Conservation (phyloP, 2,329 filamentous ascomycete genomes). For the Hypoxylon rubiginosum region DNA sequence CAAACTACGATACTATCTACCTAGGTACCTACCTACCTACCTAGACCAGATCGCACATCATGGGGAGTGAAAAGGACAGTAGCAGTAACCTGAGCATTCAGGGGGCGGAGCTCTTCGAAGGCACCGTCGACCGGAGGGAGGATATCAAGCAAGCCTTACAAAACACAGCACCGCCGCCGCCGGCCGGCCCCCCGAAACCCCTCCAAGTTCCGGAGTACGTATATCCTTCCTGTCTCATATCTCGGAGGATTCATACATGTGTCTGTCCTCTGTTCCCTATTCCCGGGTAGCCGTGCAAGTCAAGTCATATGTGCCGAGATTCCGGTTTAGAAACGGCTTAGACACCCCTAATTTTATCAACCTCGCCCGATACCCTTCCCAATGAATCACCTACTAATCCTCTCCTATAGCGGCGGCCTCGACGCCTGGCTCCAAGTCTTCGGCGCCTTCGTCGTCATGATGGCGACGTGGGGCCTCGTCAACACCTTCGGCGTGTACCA, state of each 20-base stretch:
- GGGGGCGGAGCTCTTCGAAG: conserved; percentile 19
- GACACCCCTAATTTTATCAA: too few relatives aligned
- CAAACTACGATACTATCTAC: background rate
- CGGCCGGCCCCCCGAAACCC: conserved; percentile 6
- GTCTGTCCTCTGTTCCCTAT: background rate
- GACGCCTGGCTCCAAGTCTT: conserved; percentile 58
- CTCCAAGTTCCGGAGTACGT: conserved; percentile 33
- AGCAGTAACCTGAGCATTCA: conserved; percentile 17
- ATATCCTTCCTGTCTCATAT: background rate
- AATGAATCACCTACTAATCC: conserved; percentile 7
- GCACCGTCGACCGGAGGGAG: conserved; percentile 20
- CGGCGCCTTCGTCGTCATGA: conserved; percentile 54
- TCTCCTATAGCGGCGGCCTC: conserved; percentile 49
- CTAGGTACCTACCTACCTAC: background rate
- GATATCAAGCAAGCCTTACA: conserved; percentile 7
- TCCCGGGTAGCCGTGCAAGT: background rate
- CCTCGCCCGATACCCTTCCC: too few relatives aligned
- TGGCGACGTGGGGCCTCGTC: conserved; percentile 56
- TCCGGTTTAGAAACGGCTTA: too few relatives aligned
- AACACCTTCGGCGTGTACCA: conserved; percentile 52
- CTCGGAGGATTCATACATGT: background rate
- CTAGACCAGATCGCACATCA: background rate
- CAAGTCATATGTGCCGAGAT: background rate
- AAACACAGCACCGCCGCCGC: background rate
- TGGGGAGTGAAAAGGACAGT: conserved; percentile 30